Evolutionary conservation across 352 stramenopile species (phyloP).

Genomic region (Phytophthora sojae): DNA sequence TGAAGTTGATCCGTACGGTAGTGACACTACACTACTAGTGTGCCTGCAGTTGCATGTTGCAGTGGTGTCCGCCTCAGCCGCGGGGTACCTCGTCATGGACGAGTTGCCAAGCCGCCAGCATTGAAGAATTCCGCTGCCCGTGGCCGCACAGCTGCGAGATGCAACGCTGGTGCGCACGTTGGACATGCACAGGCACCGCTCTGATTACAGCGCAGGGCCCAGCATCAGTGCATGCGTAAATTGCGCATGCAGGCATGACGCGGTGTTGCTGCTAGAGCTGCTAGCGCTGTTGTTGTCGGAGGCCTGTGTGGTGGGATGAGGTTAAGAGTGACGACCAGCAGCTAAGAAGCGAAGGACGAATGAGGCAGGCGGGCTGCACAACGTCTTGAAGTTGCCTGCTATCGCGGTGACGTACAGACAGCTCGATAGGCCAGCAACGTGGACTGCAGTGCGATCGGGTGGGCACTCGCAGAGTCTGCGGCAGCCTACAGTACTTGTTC

Average conservation of each 20-base stretch:
- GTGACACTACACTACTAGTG: too few species aligned
- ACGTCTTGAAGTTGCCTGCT: conserved; percentile 20
- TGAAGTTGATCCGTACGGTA: background rate
- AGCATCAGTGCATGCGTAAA: too few species aligned
- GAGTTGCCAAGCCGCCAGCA: background rate
- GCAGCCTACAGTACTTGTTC: background rate
- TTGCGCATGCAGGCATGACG: background rate
- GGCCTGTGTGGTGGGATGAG: too few species aligned
- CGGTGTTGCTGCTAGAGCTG: too few species aligned
- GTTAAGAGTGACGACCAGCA: background rate
- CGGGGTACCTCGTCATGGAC: background rate
- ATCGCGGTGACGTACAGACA: conserved; percentile 21
- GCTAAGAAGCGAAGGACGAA: background rate
- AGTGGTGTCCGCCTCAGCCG: background rate
- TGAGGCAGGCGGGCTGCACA: conserved; percentile 10
- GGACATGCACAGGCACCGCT: conserved; percentile 4
- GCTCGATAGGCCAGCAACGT: conserved; percentile 3
- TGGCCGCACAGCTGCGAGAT: conserved; percentile 19
- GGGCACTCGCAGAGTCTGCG: too few species aligned
- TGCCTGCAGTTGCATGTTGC: background rate
- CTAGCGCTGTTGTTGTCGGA: too few species aligned
- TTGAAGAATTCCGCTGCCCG: background rate
- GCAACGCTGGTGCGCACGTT: conserved; percentile 21
- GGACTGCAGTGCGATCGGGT: background rate
- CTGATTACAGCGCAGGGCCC: conserved; percentile 2